These are phyloP conservation scores for Fusarium hostae DNA, from an alignment of 2,329 filamentous ascomycete species.

Conservation along the genomic window DNA sequence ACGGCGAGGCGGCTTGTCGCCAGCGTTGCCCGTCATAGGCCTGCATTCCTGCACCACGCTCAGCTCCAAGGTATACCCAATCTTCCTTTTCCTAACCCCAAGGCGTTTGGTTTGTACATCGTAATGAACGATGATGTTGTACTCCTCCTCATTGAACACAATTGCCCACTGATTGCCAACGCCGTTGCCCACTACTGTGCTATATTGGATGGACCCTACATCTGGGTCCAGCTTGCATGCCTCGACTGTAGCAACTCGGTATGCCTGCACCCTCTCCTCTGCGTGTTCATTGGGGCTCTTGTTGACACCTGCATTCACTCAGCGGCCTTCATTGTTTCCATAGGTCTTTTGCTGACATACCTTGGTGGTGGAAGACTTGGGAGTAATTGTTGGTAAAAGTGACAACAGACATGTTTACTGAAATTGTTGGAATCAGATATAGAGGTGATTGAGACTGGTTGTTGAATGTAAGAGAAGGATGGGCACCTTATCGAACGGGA, in stretches of 20 bases:
- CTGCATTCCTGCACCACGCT: not conserved
- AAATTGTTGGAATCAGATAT: not conserved
- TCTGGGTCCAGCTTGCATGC: not conserved
- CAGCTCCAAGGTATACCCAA: not conserved
- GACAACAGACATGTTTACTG: not conserved
- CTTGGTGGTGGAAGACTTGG: not conserved
- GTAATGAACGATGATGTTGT: not conserved
- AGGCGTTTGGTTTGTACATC: rapidly evolving
- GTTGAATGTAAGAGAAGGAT: not conserved
- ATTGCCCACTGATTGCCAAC: not conserved
- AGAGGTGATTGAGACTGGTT: not conserved
- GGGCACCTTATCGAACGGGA: not conserved
- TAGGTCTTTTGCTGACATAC: not conserved
- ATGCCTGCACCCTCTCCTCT: not conserved
- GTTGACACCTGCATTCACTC: not conserved
- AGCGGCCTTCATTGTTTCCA: not conserved
- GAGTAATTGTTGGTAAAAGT: not conserved
- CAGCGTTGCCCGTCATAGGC: not conserved
- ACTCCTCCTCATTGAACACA: not conserved
- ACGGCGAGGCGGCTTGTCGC: not conserved
- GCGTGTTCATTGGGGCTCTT: not conserved
- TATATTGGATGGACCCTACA: not conserved
- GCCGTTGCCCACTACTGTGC: not conserved
- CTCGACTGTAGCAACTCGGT: not conserved
- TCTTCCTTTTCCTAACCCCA: not conserved